These are phyloP conservation scores for Candida maltosa DNA, from an alignment of 805 yeast species.

Conservation along the genomic window DNA sequence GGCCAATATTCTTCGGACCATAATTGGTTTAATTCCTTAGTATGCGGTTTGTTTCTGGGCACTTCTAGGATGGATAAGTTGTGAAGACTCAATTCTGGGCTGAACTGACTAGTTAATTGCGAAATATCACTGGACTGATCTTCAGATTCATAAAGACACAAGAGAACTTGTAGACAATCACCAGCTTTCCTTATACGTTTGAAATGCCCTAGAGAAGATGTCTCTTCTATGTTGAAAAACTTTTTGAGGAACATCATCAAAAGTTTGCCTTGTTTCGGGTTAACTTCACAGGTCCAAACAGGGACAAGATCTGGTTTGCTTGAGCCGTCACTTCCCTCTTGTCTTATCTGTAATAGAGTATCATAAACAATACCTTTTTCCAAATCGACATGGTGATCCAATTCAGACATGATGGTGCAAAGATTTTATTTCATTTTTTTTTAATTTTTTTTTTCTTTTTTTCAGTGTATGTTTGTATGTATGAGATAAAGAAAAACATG, in stretches of 20 bases:
- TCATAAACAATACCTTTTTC: constrained; percentile 43
- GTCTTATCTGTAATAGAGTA: constrained; percentile 43
- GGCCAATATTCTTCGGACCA: constrained; percentile 87
- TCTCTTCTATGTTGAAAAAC: constrained; percentile 23
- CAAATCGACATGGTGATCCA: constrained; percentile 46
- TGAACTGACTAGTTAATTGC: background rate
- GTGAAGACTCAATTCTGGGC: constrained; percentile 9
- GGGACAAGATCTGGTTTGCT: constrained; percentile 24
- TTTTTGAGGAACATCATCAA: constrained; percentile 24
- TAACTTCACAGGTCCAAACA: constrained; percentile 50
- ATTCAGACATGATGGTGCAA: too few species aligned
- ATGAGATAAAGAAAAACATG: too few species aligned
- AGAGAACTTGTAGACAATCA: constrained; percentile 32
- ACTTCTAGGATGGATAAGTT: constrained; percentile 28
- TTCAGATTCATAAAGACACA: constrained; percentile 39
- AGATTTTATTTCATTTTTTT: too few species aligned
- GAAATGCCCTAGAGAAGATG: constrained; percentile 35
- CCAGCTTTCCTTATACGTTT: constrained; percentile 50
- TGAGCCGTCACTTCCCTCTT: constrained; percentile 14
- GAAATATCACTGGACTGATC: too few species aligned
- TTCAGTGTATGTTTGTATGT: too few species aligned
- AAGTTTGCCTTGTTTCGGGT: constrained; percentile 30
- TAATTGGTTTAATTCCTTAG: constrained; percentile 57
- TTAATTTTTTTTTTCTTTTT: too few species aligned
- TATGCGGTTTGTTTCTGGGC: constrained; percentile 64